Evolutionary conservation across 2,329 filamentous ascomycete genomes (phyloP), one percentile per base, ranked within the genome.

Genomic region (Daldinia sp.): DNA sequence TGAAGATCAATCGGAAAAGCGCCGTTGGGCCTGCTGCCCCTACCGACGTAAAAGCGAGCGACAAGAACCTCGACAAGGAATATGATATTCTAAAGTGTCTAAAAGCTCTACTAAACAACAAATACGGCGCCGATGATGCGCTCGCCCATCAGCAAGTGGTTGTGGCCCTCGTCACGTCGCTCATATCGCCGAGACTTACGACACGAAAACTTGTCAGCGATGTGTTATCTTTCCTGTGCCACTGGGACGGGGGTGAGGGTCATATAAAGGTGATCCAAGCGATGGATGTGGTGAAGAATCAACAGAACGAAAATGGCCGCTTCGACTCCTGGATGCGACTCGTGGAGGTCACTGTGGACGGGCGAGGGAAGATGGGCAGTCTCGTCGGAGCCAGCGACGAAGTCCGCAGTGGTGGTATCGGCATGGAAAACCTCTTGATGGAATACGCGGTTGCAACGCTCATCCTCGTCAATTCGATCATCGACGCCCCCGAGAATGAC

Each of bases 271-370:
- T 99, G 37, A 89, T 99, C 62, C 93, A 97, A 82, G 93, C 94
- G 41, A 89, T 98, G 84, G 96, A 99, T 78, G 88, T 92, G 78
- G 92, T 98, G 81, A 98, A 98, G 82, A 88, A 87, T 50, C 89
- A 94, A 76, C 91, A 94, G 76, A 92, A 91, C 69, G 96, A 98
- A 80, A 98, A 97, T 81, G 95, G 96, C 42, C 90, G 96, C 1
- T 99, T 99, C 77, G 96, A 99, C 80, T 91, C 94, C 41, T 99
- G 96, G 96, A 97, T 99, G 93, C 93, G 96, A 67, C 92, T 98
- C 67, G 95, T 98, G 46, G 96, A 98, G 81, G 95, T 98, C 74
- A 98, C 95, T 0, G 90, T 98, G 71, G 96, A 98, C 80, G 96
- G 96, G 42, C 92, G 96, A 77, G 96, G 96, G 75, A 99, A 98